Base-by-base conservation (phyloP, 345 rosid genomes). In the Gossypium herbaceum region DNA sequence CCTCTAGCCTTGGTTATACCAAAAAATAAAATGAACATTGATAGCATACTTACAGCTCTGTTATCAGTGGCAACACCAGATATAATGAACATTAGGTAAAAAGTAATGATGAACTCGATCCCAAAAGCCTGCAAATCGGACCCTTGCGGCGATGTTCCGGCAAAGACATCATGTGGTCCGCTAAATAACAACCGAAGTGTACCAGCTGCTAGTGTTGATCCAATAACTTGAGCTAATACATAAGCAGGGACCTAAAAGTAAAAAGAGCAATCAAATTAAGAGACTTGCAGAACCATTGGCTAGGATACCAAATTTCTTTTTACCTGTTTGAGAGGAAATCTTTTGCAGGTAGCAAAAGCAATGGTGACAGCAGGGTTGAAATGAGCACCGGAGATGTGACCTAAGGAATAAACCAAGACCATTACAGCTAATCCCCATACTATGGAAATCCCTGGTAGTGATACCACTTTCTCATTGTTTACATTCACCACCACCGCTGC, bases 321-420 rank as follows among this genome's bases (percentile, higher is more conserved):
- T 68, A 89, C 98, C 89, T 88, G 97, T 83, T 85, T 92, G 77
- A 87, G 77, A 9, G 98, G 97, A 76, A 94, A 94, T 66, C 97
- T 86, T 52, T 84, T 86, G 86, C 89, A 86, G 58, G 91, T 78
- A 16, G 98, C 98, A 52, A 91, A 91, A 75, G 98, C 98, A 34
- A 92, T 80, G 68, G 98, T 94, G 80, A 94, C 97, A 6, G 98
- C 92, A 6, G 98, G 98, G 73, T 94, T 94, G 60, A 94, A 91
- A 88, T 94, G 97, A 71, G 97, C 98, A 48, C 98, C 98, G 19
- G 98, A 92, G 87, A 94, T 91, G 74, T 94, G 98, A 20, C 98
- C 97, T 2, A 92, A 83, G 25, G 98, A 82, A 85, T 92, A 94
- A 73, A 88, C 88, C 29, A 92, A 75, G 7, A 90, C 97, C 97